Base-by-base conservation (phyloP, 1,284 basidiomycete species). In the Grifola frondosa region DNA sequence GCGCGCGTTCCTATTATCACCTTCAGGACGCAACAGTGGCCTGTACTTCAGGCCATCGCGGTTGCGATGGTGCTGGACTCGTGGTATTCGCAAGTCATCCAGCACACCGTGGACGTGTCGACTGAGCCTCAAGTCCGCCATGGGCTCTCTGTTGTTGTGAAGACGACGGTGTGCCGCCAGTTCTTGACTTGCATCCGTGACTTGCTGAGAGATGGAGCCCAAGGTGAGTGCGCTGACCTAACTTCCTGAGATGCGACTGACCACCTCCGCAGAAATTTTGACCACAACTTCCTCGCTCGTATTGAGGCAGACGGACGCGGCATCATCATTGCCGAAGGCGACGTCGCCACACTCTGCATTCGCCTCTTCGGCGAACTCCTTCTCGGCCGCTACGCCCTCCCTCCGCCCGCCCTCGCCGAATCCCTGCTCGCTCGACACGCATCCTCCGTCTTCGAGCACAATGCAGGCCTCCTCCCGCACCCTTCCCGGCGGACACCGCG, bases 1-100 rank as follows among this genome's bases (percentile, higher is more conserved):
- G 35, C 52, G 13, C 68, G 66, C 11, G 56, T 67, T 4, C 74
- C 75, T 1, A 77, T 80, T 55, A 68, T 78, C 37, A 61, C 69
- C 6, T 79, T 80, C 62, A 69, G 78, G n/a, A 80, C 77, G 0
- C 78, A 80, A 49, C 75, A 78, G 41, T 72, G 69, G 65, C 75
- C 77, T 5, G 61, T 80, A 17, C 56, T 70, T 16, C 67, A 77
- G 30, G 69, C 71, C 2, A 65, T 68, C 6, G 72, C 77, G 2
- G 67, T 70, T 12, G 68, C 66, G 15, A 64, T 69, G 54, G 72
- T 79, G 21, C 58, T 77, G 58, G 65, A 62, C 20, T 70, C 63
- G 36, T 78, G 74, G 73, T 75, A 66, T 33, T 65, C 69, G n/a
- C 40, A 53, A 4, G 63, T 59, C 2, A 55, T 71, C 4, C 53